phyloP scores from a whole-genome alignment of 352 stramenopile genomes.

The Pythium rhizo-oryzae region DNA sequence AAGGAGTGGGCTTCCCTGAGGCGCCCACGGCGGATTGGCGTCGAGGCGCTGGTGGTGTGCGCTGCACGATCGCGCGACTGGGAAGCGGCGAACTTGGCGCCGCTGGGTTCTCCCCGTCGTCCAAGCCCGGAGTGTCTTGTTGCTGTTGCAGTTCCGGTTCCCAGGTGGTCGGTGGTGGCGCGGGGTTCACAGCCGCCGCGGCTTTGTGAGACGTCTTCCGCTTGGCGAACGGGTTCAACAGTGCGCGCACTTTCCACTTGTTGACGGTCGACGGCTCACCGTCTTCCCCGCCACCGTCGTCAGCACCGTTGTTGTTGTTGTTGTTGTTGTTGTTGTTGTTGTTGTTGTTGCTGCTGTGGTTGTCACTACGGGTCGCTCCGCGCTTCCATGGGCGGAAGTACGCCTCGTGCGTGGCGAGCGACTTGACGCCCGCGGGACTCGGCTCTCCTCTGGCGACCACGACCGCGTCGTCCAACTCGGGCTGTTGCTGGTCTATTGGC shows the following conservation, averaged over 20 bases:
- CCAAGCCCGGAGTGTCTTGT: not conserved
- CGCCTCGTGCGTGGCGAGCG: constrained; percentile 32
- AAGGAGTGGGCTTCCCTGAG: not conserved
- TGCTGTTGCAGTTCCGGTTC: not conserved
- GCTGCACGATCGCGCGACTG: not conserved
- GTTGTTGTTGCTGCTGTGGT: constrained; percentile 30
- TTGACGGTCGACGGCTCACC: constrained; percentile 33
- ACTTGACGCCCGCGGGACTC: not conserved
- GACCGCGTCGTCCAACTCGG: not conserved
- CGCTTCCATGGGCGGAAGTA: constrained; percentile 69
- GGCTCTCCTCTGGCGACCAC: not conserved
- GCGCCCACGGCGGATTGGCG: not conserved
- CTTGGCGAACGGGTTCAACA: constrained; percentile 75
- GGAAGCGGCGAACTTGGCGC: constrained; percentile 1
- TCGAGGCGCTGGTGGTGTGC: not conserved
- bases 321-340: constrained; percentile 29
- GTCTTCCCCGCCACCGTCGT: constrained; percentile 10
- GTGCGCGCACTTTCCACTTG: constrained; percentile 75
- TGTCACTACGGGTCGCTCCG: too few relatives aligned
- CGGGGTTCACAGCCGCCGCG: not conserved
- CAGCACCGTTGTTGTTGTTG: constrained; percentile 9
- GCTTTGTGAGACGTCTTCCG: constrained; percentile 23
- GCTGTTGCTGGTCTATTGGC: not conserved
- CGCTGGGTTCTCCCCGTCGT: constrained; percentile 12
- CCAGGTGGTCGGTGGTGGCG: not conserved